Evolutionary conservation across 1,284 basidiomycete genomes (phyloP).

Genomic region (Grifola frondosa): DNA sequence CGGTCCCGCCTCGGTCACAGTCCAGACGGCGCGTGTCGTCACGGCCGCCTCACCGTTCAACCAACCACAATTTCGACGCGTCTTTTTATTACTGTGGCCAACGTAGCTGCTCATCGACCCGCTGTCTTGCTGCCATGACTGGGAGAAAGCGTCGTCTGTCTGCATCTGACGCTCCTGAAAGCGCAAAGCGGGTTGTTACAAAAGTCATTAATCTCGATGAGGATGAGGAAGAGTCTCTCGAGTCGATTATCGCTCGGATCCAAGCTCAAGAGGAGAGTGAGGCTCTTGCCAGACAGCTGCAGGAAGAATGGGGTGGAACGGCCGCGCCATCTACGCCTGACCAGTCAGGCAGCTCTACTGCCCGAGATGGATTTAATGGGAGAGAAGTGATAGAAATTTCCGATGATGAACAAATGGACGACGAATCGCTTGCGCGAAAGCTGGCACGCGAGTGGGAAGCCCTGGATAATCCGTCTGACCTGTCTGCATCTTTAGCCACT

Average conservation of each 20-base stretch:
- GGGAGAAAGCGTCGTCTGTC: constrained; percentile 17
- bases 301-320: constrained; percentile 31
- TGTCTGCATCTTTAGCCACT: constrained; percentile 1
- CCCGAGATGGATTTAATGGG: background rate
- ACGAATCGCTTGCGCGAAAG: constrained; percentile 39
- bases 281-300: constrained; percentile 36
- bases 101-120: no score
- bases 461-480: constrained; percentile 14
- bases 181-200: constrained; percentile 15
- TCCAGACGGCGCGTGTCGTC: no score
- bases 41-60: no score
- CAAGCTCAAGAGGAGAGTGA: constrained; percentile 46
- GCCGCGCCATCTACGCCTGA: constrained; percentile 7
- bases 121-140: constrained; percentile 21
- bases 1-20: no score
- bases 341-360: constrained; percentile 1
- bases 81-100: no score
- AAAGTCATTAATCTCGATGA: constrained; percentile 21
- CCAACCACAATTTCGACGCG: no score
- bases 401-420: constrained; percentile 28
- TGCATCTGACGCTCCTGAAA: constrained; percentile 1
- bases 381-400: constrained; percentile 17
- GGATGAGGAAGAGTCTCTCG: constrained; percentile 41
- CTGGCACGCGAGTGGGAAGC: constrained; percentile 40
- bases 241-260: constrained; percentile 40